These are phyloP conservation scores for Rhodosporidiobolus odoratus DNA, from an alignment of 768 basidiomycete species.

Conservation along the genomic window DNA sequence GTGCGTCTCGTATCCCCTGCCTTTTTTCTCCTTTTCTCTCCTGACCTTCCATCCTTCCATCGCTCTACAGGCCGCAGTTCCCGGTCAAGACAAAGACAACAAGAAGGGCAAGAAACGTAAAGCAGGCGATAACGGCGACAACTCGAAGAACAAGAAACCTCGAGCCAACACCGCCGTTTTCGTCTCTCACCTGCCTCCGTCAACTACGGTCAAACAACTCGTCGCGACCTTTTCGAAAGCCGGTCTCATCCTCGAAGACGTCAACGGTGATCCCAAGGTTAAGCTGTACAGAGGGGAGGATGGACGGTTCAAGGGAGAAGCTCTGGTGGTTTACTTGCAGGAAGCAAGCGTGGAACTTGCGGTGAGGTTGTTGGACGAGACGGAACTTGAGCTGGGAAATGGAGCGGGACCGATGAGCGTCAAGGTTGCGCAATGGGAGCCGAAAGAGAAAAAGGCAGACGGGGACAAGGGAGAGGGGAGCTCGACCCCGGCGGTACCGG, in stretches of 20 bases:
- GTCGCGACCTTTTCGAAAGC: constrained; percentile 82
- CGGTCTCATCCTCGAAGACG: constrained; percentile 84
- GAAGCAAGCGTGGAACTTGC: constrained; percentile 89
- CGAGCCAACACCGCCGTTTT: constrained; percentile 58
- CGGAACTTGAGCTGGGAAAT: constrained; percentile 79
- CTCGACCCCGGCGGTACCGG: not conserved
- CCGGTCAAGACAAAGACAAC: constrained; percentile 58
- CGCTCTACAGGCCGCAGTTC: constrained; percentile 38
- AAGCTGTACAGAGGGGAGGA: constrained; percentile 85
- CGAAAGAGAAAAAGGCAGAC: constrained; percentile 43
- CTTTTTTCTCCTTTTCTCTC: too few relatives aligned
- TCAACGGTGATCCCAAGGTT: constrained; percentile 77
- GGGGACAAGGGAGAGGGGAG: constrained; percentile 9
- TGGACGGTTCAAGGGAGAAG: constrained; percentile 87
- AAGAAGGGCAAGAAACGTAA: constrained; percentile 53
- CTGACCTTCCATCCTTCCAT: constrained; percentile 10
- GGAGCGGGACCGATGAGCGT: constrained; percentile 67
- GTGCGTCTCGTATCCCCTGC: not conserved
- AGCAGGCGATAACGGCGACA: constrained; percentile 68
- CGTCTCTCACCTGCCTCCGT: constrained; percentile 71
- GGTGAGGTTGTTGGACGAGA: constrained; percentile 78
- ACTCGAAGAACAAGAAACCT: constrained; percentile 56
- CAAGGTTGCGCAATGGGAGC: constrained; percentile 65
- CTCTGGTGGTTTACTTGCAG: constrained; percentile 93
- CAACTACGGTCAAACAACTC: constrained; percentile 69